A percentile compares a stretch with the other conserved stretches of the same genome.
These are phyloP conservation scores for Albifimbria verrucaria DNA, from an alignment of 2,329 filamentous ascomycete genomes.

Conservation along the genomic window DNA sequence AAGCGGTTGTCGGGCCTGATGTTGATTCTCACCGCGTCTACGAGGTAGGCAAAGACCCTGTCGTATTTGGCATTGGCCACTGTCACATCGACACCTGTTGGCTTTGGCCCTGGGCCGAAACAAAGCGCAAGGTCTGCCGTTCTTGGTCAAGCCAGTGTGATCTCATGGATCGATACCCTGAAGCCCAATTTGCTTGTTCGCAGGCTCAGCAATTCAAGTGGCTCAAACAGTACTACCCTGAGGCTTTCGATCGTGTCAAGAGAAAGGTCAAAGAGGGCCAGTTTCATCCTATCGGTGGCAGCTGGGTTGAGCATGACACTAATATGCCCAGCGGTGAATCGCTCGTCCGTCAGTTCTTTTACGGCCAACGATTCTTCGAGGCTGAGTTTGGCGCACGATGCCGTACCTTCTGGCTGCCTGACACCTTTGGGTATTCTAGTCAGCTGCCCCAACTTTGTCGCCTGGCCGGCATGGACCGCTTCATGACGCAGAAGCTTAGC, in stretches of 20 bases:
- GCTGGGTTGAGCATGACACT: constrained; percentile 98
- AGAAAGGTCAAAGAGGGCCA: constrained; percentile 83
- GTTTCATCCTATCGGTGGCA: constrained; percentile 94
- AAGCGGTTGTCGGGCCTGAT: constrained; percentile 75
- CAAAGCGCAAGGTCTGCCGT: constrained; percentile 90
- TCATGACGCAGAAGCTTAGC: constrained; percentile 97
- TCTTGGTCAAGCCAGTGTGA: constrained; percentile 98
- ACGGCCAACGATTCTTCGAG: constrained; percentile 93
- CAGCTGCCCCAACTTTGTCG: constrained; percentile 93
- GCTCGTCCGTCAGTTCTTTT: constrained; percentile 88
- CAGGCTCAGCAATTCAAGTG: constrained; percentile 98
- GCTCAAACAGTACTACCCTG: constrained; percentile 86
- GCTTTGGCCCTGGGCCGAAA: constrained; percentile 98
- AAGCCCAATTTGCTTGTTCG: constrained; percentile 87
- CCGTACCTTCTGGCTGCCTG: constrained; percentile 93
- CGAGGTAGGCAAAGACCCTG: constrained; percentile 65
- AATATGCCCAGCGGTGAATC: constrained; percentile 97
- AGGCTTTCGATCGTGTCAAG: constrained; percentile 86
- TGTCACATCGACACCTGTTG: constrained; percentile 98
- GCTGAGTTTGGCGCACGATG: constrained; percentile 86
- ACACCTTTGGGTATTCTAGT: constrained; percentile 96
- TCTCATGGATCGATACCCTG: constrained; percentile 90
- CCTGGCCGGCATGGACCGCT: constrained; percentile 90
- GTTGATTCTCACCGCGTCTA: constrained; percentile 86
- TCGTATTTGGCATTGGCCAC: constrained; percentile 88